Evolutionary conservation across 2,329 filamentous ascomycete genomes (phyloP).

Genomic region (Cercospora brassicicola): DNA sequence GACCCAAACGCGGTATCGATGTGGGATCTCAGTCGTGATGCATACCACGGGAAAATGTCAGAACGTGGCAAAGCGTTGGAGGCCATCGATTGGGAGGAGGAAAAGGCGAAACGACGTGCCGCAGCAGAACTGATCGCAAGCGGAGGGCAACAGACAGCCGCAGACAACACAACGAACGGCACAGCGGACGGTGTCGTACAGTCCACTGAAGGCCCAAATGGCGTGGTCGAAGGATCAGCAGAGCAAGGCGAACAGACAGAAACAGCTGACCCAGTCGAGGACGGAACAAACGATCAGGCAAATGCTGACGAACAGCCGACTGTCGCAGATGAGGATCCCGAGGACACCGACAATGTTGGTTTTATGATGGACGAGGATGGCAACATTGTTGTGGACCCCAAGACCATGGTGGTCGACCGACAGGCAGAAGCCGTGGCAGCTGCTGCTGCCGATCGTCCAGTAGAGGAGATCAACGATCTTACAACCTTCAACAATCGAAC

Average conservation of each 20-base stretch:
- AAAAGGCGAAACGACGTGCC: conserved; percentile 43
- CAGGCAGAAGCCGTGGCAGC: conserved; percentile 61
- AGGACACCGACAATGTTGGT: conserved; percentile 17
- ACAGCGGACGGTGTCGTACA: conserved; percentile 20
- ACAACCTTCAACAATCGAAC: conserved; percentile 68
- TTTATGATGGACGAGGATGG: conserved; percentile 66
- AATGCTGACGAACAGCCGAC: background rate
- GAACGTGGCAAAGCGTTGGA: conserved; percentile 71
- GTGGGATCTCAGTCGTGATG: conserved; percentile 68
- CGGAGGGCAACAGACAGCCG: conserved; percentile 14
- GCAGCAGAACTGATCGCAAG: conserved; percentile 38
- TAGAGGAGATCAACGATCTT: conserved; percentile 74
- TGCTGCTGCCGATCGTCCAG: conserved; percentile 40
- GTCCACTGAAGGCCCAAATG: conserved; percentile 27
- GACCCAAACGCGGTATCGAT: conserved; percentile 69
- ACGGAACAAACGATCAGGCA: background rate
- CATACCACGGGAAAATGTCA: conserved; percentile 64
- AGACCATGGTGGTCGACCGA: conserved; percentile 66
- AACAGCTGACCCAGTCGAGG: background rate
- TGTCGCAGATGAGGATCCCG: conserved; percentile 13
- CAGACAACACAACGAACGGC: conserved; percentile 4
- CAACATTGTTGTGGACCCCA: conserved; percentile 69
- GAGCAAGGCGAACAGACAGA: conserved; percentile 11
- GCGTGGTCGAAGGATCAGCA: conserved; percentile 10
- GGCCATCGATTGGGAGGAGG: conserved; percentile 61